Evolutionary conservation across 805 yeast genomes (phyloP).

Genomic region (Priceomyces carsonii): DNA sequence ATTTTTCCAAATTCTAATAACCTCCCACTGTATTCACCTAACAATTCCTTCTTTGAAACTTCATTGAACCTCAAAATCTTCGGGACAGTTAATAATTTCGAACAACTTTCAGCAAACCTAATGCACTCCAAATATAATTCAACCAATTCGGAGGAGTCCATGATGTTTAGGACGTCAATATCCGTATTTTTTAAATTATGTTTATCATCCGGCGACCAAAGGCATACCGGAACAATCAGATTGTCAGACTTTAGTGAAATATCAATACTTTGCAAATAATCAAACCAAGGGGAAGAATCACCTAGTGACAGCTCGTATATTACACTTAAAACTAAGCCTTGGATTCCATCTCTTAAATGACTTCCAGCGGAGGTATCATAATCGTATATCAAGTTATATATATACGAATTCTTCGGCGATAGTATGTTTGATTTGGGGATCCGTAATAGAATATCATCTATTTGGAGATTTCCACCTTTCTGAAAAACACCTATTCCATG

Average conservation of each 20-base stretch:
- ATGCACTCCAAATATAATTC: conserved; percentile 40
- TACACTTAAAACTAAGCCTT: conserved; percentile 65
- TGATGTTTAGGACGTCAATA: conserved; percentile 57
- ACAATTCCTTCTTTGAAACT: conserved; percentile 16
- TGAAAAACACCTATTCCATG: conserved; percentile 79
- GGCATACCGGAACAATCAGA: conserved; percentile 54
- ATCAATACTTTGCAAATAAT: conserved; percentile 58
- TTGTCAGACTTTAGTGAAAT: conserved; percentile 17
- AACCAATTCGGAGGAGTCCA: conserved; percentile 47
- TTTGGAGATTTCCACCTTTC: conserved; percentile 26
- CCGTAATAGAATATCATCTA: conserved; percentile 46
- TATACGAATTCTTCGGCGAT: conserved; percentile 56
- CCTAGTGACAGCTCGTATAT: conserved; percentile 67
- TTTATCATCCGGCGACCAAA: conserved; percentile 60
- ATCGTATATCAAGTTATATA: conserved; percentile 69
- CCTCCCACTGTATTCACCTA: conserved; percentile 15
- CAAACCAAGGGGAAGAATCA: conserved; percentile 77
- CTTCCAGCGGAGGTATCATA: conserved; percentile 23
- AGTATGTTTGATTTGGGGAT: conserved; percentile 63
- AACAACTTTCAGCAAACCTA: conserved; percentile 38
- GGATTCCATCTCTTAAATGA: conserved; percentile 51
- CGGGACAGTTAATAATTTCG: conserved; percentile 35
- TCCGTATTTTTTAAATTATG: conserved; percentile 59
- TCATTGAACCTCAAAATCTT: conserved; percentile 22
- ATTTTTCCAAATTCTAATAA: conserved; percentile 55